Base-by-base conservation (phyloP, 1,284 basidiomycete species). In the Kalmanozyma brasiliensis region DNA sequence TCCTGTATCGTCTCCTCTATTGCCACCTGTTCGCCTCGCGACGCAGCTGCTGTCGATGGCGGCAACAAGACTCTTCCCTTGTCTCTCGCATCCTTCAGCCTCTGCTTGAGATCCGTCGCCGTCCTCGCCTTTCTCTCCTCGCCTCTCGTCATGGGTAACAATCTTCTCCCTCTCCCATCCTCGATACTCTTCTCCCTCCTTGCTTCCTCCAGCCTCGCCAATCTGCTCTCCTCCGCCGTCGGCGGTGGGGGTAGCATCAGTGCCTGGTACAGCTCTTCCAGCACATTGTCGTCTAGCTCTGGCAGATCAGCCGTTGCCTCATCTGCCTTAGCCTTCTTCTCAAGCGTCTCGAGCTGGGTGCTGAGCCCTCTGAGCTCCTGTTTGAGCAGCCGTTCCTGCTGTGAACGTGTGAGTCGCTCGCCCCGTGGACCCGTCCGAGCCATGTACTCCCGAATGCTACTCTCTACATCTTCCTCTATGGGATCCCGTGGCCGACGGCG, bases 231-330 rank as follows among this genome's bases (percentile, higher is more conserved):
- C 24, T 72, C 67, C 11, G 44, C 24, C 20, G 55, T 65, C 5
- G 66, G 52, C 8, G 63, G 57, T 13, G 63, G 64, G 1, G 76
- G 62, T 11, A 68, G 44, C 33, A 74, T 60, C 32, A 80, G 43
- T 7, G 76, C 78, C 23, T 61, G 68, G 45, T 80, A 78, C 22
- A 80, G 49, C 45, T 76, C 67, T 22, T 78, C 78, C 20, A 80
- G 59, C 24, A 53, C 57, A 29, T 65, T 58, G 14, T 80, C 78
- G 42, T 80, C 78, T 1, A 80, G 48, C 36, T 68, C 64, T 4
- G 78, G 78, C 20, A 80, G 42, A n/a, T 78, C 26, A 35, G 58
- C 35, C 10, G 74, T 73, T 4, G 62, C 58, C 29, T 66, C 51
- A n/a, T 65, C 61, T 13, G 72, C 57, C 41, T 63, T 63, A n/a